phyloP scores from a whole-genome alignment of 805 yeast species.

The Nakazawaea molendinolei region DNA sequence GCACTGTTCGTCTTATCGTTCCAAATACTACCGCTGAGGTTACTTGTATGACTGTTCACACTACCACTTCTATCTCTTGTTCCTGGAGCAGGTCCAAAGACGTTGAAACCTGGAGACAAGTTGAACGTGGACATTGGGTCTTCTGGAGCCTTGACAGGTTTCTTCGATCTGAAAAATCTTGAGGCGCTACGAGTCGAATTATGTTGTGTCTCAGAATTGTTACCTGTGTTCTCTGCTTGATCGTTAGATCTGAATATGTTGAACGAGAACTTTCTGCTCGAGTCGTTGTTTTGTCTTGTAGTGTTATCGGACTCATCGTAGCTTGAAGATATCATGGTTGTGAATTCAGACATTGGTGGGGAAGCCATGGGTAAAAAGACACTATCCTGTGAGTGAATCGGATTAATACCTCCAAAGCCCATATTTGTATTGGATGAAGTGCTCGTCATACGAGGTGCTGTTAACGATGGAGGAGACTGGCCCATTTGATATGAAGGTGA shows the following conservation, averaged over 20 bases:
- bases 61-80: conserved; percentile 26
- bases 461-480: conserved; percentile 1
- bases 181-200: conserved; percentile 6
- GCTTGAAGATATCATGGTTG: no score
- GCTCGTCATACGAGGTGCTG: neutral
- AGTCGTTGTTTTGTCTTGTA: no score
- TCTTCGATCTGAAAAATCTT: conserved; percentile 12
- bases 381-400: no score
- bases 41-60: conserved; percentile 16
- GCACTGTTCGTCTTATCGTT: conserved; percentile 16
- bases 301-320: no score
- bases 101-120: neutral
- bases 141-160: conserved; percentile 5
- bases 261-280: no score
- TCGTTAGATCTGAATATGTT: no score
- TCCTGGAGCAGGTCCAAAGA: neutral
- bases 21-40: conserved; percentile 26
- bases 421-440: no score
- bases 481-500: conserved; percentile 1
- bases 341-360: no score
- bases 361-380: no score
- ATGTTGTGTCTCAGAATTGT: conserved; percentile 1
- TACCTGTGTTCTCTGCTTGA: neutral
- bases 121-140: no score
- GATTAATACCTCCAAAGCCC: no score